Evolutionary conservation across 2,329 filamentous ascomycete genomes (phyloP).

Genomic region (Aspergillus bombycis): DNA sequence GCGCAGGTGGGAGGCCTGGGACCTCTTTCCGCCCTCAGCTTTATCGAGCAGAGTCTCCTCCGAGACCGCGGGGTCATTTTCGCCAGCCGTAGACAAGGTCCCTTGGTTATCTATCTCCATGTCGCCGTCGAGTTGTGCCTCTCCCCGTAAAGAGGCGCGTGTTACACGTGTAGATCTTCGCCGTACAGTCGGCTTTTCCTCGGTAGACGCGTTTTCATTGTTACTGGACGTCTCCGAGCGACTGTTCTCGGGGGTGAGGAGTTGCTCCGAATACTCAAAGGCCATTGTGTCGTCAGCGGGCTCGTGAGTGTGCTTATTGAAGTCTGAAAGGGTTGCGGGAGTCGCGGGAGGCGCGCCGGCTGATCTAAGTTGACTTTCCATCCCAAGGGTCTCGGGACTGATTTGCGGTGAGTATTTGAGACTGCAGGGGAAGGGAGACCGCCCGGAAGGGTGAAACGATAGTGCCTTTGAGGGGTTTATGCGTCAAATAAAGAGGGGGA

Average conservation of each 20-base stretch:
- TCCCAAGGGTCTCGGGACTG: conserved; percentile 17
- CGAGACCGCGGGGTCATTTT: conserved; percentile 31
- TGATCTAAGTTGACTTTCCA: conserved; percentile 33
- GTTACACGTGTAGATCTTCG: conserved; percentile 43
- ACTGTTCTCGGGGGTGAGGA: conserved; percentile 48
- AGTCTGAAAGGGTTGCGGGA: conserved; percentile 32
- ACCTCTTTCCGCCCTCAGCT: conserved; percentile 36
- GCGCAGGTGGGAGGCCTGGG: conserved; percentile 40
- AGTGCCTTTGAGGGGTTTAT: background rate
- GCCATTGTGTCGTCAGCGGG: conserved; percentile 34
- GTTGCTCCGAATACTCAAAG: conserved; percentile 42
- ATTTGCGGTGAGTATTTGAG: conserved; percentile 7
- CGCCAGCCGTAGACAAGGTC: conserved; percentile 24
- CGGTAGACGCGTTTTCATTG: conserved; percentile 39
- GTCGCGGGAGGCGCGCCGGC: conserved; percentile 37
- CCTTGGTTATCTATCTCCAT: conserved; percentile 27
- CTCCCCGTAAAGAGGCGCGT: conserved; percentile 42
- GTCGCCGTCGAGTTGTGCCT: conserved; percentile 31
- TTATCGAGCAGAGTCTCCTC: conserved; percentile 46
- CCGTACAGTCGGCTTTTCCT: conserved; percentile 37
- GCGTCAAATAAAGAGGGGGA: conserved; percentile 8
- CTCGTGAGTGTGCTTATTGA: conserved; percentile 29
- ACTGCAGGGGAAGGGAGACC: background rate
- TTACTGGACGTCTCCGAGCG: conserved; percentile 48
- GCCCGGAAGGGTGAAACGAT: background rate